These are phyloP conservation scores for Calophaca sinica DNA, from an alignment of 306 rosid species.

Conservation along the genomic window DNA sequence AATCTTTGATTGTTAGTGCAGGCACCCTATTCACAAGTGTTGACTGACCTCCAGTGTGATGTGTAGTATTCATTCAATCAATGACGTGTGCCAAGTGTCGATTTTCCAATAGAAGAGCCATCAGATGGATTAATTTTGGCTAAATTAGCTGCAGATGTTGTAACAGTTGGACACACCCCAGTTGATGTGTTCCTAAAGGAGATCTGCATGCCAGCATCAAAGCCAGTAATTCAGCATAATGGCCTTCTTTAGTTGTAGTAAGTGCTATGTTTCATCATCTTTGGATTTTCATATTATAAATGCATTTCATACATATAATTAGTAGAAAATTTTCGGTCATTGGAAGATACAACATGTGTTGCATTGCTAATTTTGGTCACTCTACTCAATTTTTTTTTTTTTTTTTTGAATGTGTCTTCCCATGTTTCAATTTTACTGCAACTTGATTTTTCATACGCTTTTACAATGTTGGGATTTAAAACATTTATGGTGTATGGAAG, in stretches of 20 bases:
- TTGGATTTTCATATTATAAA: constrained; percentile 8
- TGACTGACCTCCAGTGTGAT: constrained; percentile 37
- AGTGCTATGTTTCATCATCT: constrained; percentile 36
- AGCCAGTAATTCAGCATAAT: constrained; percentile 37
- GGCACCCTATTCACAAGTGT: constrained; percentile 34
- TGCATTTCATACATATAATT: constrained; percentile 23
- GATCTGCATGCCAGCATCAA: constrained; percentile 36
- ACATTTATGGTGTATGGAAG: too few relatives aligned
- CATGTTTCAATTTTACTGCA: constrained; percentile 12
- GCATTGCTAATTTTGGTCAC: constrained; percentile 32
- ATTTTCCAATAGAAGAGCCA: constrained; percentile 42
- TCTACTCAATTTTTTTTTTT: too few relatives aligned
- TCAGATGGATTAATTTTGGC: not conserved
- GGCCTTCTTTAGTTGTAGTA: constrained; percentile 36
- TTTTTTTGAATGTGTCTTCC: too few relatives aligned
- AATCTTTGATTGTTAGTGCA: constrained; percentile 32
- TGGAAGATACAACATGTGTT: constrained; percentile 21
- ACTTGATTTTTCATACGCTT: constrained; percentile 4
- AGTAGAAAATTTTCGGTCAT: constrained; percentile 15
- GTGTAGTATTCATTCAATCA: constrained; percentile 25
- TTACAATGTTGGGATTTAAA: not conserved
- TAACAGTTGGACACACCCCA: constrained; percentile 33
- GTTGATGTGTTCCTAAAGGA: constrained; percentile 27
- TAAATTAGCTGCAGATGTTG: constrained; percentile 16
- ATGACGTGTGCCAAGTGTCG: not conserved